Base-by-base conservation (phyloP, 176 grass and related monocot species). In the Rhynchospora breviuscula region DNA sequence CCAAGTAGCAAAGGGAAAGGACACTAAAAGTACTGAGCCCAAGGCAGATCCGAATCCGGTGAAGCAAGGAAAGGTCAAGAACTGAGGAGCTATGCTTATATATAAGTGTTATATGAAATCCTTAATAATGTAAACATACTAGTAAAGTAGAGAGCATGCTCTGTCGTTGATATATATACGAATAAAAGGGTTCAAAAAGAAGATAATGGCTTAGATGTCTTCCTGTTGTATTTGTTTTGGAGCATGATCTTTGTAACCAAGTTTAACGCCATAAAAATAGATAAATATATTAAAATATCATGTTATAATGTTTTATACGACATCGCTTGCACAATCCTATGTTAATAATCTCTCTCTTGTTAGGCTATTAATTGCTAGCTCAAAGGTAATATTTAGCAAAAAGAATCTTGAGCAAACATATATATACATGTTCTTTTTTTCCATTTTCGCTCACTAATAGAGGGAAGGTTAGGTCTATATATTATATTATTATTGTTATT, bases 61-160 rank as follows among this genome's bases (percentile, higher is more conserved):
- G 23, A 77, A 77, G 49, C 73, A 54, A 77, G 73, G 49, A 54
- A 49, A 77, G 73, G 73, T 77, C 0, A 77, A 77, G 49, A 77
- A 77, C 14, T 77, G 49, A 76, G 21, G 47, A 76, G 22, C 12
- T 76, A 21, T 52, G 12, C 3, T 31, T 22, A 73, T 12, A 43
- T 10, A 44, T 10, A 2, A 22, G n/a, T 49, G 45, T 49, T 5
- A 65, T 2, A 51, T 26, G 10, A 54, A 25, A 76, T 51, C 46
- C 11, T 53, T 15, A 53, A 75, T 77, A 56, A 77, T 77, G 23
- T 77, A 54, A 52, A 51, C 70, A 14, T 67, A 67, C 65, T 67
- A 67, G 65, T 67, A 40, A 14, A 40, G 59, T 62, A 62, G n/a
- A n/a, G 10, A 1, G n/a, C 45, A 75, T 53, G 47, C 52, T 31